phyloP scores from a whole-genome alignment of 192 early-diverging fungal species.

The Piromyces finnis region DNA sequence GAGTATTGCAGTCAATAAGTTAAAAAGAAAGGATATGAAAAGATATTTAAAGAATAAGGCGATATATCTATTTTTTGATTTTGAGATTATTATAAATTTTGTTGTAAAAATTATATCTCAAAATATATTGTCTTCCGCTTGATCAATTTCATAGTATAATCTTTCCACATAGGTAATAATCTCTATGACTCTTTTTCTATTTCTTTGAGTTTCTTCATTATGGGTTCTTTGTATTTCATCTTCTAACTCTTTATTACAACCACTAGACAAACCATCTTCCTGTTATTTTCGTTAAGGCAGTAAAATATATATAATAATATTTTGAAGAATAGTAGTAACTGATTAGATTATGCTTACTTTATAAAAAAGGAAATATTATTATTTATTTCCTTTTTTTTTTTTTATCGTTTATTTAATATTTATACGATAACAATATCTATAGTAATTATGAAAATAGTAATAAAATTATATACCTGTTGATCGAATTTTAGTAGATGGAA shows the following conservation, averaged over 20 bases:
- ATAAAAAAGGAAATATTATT: background rate
- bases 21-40: too few species aligned
- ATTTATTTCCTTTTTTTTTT: background rate
- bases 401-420: too few species aligned
- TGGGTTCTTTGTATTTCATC: constrained; percentile 18
- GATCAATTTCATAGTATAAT: constrained; percentile 27
- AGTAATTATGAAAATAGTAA: too few species aligned
- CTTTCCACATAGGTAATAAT: constrained; percentile 35
- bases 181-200: constrained; percentile 31
- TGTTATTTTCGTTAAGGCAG: too few species aligned
- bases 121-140: constrained; percentile 21
- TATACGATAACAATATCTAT: too few species aligned
- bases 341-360: too few species aligned
- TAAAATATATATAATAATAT: background rate
- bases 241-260: constrained; percentile 25
- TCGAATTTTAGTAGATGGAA: constrained; percentile 30
- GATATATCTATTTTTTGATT: too few species aligned
- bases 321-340: too few species aligned
- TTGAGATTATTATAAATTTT: background rate
- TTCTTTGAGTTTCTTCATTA: constrained; percentile 23
- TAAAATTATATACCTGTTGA: constrained; percentile 4
- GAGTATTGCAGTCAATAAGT: too few species aligned
- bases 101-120: background rate
- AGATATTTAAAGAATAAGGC: too few species aligned
- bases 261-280: constrained; percentile 32